These are phyloP conservation scores for Pezicula rhizophila DNA, from an alignment of 2,329 filamentous ascomycete species.

Conservation along the genomic window DNA sequence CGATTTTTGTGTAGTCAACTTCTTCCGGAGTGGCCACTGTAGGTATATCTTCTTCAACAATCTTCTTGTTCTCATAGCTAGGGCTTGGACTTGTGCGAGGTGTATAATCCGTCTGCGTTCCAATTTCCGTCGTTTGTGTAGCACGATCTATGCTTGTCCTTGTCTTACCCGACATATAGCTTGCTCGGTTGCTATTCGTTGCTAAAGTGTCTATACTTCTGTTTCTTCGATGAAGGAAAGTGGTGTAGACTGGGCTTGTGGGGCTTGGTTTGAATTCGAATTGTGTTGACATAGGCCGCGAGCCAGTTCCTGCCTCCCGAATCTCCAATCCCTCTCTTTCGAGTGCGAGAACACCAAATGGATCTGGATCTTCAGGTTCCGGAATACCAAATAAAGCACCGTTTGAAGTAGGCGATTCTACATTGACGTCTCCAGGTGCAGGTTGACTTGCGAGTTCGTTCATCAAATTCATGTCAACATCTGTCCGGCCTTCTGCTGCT, in stretches of 20 bases:
- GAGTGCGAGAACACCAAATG: constrained; percentile 84
- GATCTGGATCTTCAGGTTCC: constrained; percentile 76
- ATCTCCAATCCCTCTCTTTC: constrained; percentile 87
- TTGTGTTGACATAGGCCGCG: constrained; percentile 67
- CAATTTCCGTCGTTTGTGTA: constrained; percentile 61
- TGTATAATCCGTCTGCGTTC: constrained; percentile 56
- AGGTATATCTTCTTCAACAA: constrained; percentile 26
- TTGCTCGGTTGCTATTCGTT: constrained; percentile 61
- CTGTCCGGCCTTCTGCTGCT: constrained; percentile 75
- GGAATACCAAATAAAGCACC: constrained; percentile 69
- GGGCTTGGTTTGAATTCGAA: constrained; percentile 79
- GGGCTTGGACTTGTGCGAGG: constrained; percentile 50
- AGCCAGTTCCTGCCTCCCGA: constrained; percentile 75
- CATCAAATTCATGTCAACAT: constrained; percentile 65
- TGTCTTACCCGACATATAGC: constrained; percentile 63
- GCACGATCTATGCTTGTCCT: constrained; percentile 50
- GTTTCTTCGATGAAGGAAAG: constrained; percentile 54
- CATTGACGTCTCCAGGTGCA: constrained; percentile 68
- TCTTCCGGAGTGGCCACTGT: constrained; percentile 42
- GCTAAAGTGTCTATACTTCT: constrained; percentile 63
- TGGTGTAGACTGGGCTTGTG: constrained; percentile 62
- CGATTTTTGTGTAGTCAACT: constrained; percentile 54
- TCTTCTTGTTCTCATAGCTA: constrained; percentile 31
- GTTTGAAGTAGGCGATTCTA: constrained; percentile 33
- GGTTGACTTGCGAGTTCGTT: constrained; percentile 58